Evolutionary conservation across 495 filamentous ascomycete species (phyloP).

Genomic region (Gamarada debralockiae): DNA sequence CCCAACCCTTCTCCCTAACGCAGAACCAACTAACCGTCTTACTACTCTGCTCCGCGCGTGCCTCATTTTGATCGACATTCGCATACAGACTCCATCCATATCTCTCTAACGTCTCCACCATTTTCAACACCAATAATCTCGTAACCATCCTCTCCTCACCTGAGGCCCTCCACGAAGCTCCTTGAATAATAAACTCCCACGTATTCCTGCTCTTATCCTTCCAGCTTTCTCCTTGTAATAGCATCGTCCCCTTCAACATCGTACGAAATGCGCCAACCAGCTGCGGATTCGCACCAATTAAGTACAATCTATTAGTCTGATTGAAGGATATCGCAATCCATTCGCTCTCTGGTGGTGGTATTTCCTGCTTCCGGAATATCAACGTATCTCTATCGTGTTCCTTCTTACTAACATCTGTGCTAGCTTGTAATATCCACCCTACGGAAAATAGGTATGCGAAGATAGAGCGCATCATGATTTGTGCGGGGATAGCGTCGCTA

Average conservation of each 20-base stretch:
- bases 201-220: conserved; percentile 13
- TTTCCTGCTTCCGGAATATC: conserved; percentile 17
- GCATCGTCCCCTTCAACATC: neutral
- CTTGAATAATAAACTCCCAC: conserved; percentile 20
- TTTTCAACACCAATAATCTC: conserved; percentile 12
- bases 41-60: neutral
- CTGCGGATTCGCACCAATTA: conserved; percentile 12
- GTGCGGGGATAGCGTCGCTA: conserved; percentile 7
- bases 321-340: conserved; percentile 20
- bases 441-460: conserved; percentile 14
- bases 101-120: conserved; percentile 18
- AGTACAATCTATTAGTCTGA: conserved; percentile 5
- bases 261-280: neutral
- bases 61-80: conserved; percentile 11
- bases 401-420: conserved; percentile 15
- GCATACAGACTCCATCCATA: conserved; percentile 20
- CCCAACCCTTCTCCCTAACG: conserved; percentile 15
- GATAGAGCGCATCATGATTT: conserved; percentile 10
- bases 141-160: conserved; percentile 13
- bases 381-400: conserved; percentile 14
- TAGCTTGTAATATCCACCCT: conserved; percentile 20
- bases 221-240: conserved; percentile 18
- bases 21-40: conserved; percentile 22
- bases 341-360: conserved; percentile 8
- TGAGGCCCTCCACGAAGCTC: conserved; percentile 10